A percentile compares a stretch with the other conserved stretches of the same genome.
Conservation (phyloP, 2,329 filamentous ascomycete species). For the Mycosphaerelloides madeirae region DNA sequence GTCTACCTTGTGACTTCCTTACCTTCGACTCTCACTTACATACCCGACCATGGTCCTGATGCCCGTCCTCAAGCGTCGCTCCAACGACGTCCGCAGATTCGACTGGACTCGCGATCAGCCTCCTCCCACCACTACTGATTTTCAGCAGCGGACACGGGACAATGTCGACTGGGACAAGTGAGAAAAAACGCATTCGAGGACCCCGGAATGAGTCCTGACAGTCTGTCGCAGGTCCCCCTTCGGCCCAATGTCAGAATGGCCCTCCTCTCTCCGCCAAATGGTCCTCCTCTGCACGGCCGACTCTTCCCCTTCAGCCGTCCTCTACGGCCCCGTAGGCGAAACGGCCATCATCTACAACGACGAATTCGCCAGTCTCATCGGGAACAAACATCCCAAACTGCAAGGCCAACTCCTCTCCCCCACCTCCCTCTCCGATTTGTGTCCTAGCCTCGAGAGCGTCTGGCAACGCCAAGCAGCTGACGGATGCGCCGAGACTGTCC, state of each 20-base stretch:
- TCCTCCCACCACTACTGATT: constrained; percentile 6
- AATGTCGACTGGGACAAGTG: constrained; percentile 15
- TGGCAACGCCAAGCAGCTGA: constrained; percentile 8
- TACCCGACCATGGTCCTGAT: constrained; percentile 3
- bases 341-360: constrained; percentile 22
- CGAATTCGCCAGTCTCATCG: constrained; percentile 15
- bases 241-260: constrained; percentile 15
- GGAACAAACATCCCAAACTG: constrained; percentile 10
- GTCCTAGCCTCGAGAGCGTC: constrained; percentile 10
- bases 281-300: constrained; percentile 15
- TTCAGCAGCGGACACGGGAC: constrained; percentile 14
- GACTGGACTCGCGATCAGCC: constrained; percentile 15
- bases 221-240: constrained; percentile 8
- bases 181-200: too few relatives aligned
- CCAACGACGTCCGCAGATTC: constrained; percentile 10
- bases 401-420: constrained; percentile 12
- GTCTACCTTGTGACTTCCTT: too few relatives aligned
- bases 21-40: too few relatives aligned
- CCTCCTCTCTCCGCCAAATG: constrained; percentile 12
- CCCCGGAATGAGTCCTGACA: too few relatives aligned
- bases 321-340: constrained; percentile 8
- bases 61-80: constrained; percentile 7
- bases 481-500: constrained; percentile 9
- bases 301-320: constrained; percentile 12
- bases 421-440: constrained; percentile 10